Percentiles rank a stretch among this genome's conserved stretches.
Evolutionary conservation across 345 rosid species (phyloP).

Genomic region (Corchorus olitorius): DNA sequence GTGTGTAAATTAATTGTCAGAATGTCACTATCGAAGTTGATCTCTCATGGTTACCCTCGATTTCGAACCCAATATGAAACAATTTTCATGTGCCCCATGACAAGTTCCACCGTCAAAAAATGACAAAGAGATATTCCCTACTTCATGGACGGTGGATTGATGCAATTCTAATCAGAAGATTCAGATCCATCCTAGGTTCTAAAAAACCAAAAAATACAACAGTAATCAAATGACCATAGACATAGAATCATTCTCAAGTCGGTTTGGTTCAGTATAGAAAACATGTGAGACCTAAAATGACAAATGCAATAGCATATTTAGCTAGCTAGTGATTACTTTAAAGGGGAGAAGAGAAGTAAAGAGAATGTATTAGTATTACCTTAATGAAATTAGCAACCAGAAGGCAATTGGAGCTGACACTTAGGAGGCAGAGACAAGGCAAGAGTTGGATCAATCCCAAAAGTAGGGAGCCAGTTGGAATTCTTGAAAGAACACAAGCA

Average conservation of each 20-base stretch:
- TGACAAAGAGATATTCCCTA: not conserved
- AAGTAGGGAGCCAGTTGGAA: constrained; percentile 47
- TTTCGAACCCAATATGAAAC: not conserved
- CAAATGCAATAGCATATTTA: not conserved
- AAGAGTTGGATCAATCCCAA: constrained; percentile 71
- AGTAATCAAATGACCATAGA: not conserved
- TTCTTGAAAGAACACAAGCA: constrained; percentile 70
- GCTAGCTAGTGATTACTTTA: not conserved
- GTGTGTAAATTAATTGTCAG: not conserved
- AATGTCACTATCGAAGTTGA: not conserved
- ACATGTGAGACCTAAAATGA: too few species aligned
- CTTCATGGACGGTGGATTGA: not conserved
- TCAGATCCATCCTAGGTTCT: too few species aligned
- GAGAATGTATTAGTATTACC: not conserved
- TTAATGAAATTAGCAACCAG: constrained; percentile 27
- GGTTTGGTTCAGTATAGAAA: too few species aligned
- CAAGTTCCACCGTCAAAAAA: not conserved
- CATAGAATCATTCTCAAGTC: not conserved
- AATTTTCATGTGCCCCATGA: not conserved
- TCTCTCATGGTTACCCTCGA: not conserved
- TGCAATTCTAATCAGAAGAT: too few species aligned
- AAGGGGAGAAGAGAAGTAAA: not conserved
- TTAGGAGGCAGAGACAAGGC: constrained; percentile 58
- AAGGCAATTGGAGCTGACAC: constrained; percentile 39
- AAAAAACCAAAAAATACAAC: too few species aligned